phyloP scores from a whole-genome alignment of 2,329 filamentous ascomycete genomes.

The Exophiala viscosa region DNA sequence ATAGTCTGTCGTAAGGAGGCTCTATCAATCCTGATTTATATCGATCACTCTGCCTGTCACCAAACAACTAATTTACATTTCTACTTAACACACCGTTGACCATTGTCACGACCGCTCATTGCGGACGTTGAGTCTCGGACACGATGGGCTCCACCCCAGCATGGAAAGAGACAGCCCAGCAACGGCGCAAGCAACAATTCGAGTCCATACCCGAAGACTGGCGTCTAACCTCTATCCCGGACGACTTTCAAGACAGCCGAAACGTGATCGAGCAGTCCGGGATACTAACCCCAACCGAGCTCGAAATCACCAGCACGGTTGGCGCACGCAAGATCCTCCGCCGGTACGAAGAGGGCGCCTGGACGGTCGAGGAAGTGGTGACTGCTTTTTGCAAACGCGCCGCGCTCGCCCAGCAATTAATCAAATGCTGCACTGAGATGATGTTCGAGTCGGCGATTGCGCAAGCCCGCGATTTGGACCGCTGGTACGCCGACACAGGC shows the following conservation, averaged over 20 bases:
- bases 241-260: background rate
- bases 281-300: conserved; percentile 4
- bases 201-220: conserved; percentile 3
- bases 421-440: conserved; percentile 7
- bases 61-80: too few relatives aligned
- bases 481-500: conserved; percentile 53
- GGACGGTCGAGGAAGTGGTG: conserved; percentile 40
- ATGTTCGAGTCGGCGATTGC: conserved; percentile 7
- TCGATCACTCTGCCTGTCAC: too few relatives aligned
- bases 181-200: conserved; percentile 5
- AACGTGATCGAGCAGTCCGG: conserved; percentile 7
- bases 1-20: too few relatives aligned
- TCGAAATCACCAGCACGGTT: conserved; percentile 9
- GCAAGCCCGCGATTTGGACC: conserved; percentile 40
- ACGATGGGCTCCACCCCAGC: conserved; percentile 6
- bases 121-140: background rate
- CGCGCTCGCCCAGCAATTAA: conserved; percentile 38
- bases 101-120: too few relatives aligned
- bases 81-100: too few relatives aligned
- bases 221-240: conserved; percentile 5
- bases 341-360: conserved; percentile 9
- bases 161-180: conserved; percentile 10
- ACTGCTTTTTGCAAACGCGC: conserved; percentile 54
- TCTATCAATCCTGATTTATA: too few relatives aligned
- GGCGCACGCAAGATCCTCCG: conserved; percentile 3